phyloP scores from a whole-genome alignment of 208 protist species.

The Angomonas ambiguus region DNA sequence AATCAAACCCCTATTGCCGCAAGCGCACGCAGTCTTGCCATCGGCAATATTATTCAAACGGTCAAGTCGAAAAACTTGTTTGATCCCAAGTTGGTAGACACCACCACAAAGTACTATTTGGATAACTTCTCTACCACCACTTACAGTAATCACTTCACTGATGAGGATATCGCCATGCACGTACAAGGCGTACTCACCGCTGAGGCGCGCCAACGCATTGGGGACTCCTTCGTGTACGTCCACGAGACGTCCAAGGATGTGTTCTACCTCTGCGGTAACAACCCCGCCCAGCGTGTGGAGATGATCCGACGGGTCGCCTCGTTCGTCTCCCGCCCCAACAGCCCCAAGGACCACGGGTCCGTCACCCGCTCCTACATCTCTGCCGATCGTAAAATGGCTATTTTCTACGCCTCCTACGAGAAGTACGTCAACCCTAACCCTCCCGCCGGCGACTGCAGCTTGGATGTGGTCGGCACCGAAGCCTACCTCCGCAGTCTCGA shows the following conservation, averaged over 20 bases:
- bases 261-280: constrained; percentile 75
- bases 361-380: constrained; percentile 56
- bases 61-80: constrained; percentile 45
- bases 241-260: constrained; percentile 42
- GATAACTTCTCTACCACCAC: constrained; percentile 33
- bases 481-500: constrained; percentile 19
- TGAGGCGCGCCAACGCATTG: constrained; percentile 37
- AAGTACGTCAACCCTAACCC: constrained; percentile 35
- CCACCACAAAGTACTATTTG: constrained; percentile 33
- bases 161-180: constrained; percentile 41
- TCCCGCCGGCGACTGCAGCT: constrained; percentile 23
- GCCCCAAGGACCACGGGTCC: constrained; percentile 22
- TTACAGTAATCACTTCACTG: constrained; percentile 44
- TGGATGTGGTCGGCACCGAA: constrained; percentile 43
- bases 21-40: constrained; percentile 17
- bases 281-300: constrained; percentile 27
- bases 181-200: constrained; percentile 65
- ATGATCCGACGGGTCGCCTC: constrained; percentile 55
- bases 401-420: constrained; percentile 54
- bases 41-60: constrained; percentile 20
- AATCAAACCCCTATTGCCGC: not conserved
- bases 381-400: constrained; percentile 38
- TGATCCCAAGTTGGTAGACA: constrained; percentile 32
- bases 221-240: constrained; percentile 62
- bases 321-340: constrained; percentile 23